phyloP scores from a whole-genome alignment of 768 basidiomycete genomes.

The Kwoniella bestiolae region DNA sequence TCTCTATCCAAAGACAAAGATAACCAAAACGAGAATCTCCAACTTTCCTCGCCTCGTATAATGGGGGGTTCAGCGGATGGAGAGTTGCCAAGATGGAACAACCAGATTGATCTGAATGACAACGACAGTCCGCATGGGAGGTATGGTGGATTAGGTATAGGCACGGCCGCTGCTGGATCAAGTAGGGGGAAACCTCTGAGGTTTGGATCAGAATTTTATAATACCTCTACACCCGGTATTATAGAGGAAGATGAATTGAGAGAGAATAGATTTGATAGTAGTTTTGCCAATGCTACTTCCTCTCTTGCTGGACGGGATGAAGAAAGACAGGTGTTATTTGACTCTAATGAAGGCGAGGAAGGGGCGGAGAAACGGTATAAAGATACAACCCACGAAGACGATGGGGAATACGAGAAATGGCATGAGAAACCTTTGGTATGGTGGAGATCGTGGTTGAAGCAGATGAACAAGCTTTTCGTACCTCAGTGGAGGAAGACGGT shows the following conservation, averaged over 20 bases:
- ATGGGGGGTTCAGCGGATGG: not conserved
- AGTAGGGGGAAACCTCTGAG: constrained; percentile 35
- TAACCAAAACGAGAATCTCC: constrained; percentile 30
- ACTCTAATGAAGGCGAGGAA: constrained; percentile 4
- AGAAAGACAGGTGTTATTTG: constrained; percentile 7
- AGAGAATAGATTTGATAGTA: constrained; percentile 37
- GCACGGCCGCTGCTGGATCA: constrained; percentile 30
- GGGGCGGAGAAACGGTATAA: constrained; percentile 7
- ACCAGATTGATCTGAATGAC: not conserved
- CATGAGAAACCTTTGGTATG: constrained; percentile 17
- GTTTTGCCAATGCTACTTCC: constrained; percentile 29
- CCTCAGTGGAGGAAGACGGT: constrained; percentile 54
- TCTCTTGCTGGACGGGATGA: too few relatives aligned
- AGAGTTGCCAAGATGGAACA: constrained; percentile 6
- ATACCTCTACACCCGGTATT: constrained; percentile 21
- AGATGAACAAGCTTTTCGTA: constrained; percentile 48
- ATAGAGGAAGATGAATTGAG: constrained; percentile 4
- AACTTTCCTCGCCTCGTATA: constrained; percentile 21
- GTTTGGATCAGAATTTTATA: constrained; percentile 47
- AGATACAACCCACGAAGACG: not conserved
- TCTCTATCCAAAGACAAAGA: not conserved
- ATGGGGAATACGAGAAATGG: constrained; percentile 2
- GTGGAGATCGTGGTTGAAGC: constrained; percentile 40
- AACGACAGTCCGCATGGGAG: not conserved
- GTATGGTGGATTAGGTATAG: constrained; percentile 13